Evolutionary conservation across 2,329 filamentous ascomycete genomes (phyloP).

Genomic region (Mycosphaerella arachidis): DNA sequence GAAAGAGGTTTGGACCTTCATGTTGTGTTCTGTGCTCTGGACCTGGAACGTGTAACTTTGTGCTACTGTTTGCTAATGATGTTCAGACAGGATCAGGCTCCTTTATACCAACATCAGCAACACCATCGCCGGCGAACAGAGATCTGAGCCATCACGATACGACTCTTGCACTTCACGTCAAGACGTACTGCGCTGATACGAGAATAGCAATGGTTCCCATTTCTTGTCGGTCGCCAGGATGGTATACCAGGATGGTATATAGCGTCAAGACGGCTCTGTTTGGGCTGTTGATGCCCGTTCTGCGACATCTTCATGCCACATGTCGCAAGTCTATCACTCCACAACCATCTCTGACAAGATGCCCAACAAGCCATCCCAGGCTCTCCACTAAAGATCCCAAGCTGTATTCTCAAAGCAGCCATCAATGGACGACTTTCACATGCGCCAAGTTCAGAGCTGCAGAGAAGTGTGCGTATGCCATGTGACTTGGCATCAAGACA

Average conservation of each 20-base stretch:
- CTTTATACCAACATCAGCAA: neutral
- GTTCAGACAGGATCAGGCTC: neutral
- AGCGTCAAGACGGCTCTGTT: neutral
- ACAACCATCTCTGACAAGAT: neutral
- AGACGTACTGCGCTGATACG: neutral
- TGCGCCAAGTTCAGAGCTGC: neutral
- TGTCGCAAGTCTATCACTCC: neutral
- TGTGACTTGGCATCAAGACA: neutral
- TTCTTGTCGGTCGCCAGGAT: neutral
- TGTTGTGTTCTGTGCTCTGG: neutral
- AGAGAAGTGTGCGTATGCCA: neutral
- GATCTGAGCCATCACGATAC: neutral
- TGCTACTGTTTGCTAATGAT: neutral
- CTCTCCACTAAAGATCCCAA: neutral
- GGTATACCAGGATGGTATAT: too few species aligned
- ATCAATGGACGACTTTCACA: neutral
- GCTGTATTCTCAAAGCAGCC: too few species aligned
- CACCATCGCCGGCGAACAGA: neutral
- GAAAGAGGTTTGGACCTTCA: neutral
- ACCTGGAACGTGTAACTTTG: neutral
- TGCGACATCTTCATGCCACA: neutral
- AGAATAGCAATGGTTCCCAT: neutral
- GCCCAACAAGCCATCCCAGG: neutral
- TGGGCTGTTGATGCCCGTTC: neutral
- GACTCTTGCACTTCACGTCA: neutral